Conservation (phyloP, 2,329 filamentous ascomycete species). For the Colletotrichum falcatum region DNA sequence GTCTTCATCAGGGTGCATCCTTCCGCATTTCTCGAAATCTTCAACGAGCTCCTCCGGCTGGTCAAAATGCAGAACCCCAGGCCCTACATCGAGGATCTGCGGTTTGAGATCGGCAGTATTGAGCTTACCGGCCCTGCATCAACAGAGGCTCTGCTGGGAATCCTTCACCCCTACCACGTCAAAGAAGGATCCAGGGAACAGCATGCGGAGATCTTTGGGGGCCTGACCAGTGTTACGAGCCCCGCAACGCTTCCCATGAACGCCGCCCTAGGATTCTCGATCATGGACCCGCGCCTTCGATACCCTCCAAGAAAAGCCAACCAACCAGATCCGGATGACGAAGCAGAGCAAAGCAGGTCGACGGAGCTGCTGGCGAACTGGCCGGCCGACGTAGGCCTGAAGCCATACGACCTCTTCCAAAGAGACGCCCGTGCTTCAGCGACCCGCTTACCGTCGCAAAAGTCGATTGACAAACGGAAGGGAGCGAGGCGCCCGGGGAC, state of each 20-base stretch:
- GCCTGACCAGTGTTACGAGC: slow-evolving; percentile 71
- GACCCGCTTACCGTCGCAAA: slow-evolving; percentile 77
- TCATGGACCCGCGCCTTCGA: slow-evolving; percentile 82
- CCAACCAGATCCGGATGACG: slow-evolving; percentile 52
- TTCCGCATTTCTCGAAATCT: slow-evolving; percentile 78
- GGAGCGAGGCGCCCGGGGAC: slow-evolving; percentile 71
- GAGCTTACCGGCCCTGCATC: slow-evolving; percentile 75
- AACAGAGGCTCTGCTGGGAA: slow-evolving; percentile 79
- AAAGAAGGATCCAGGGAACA: slow-evolving; percentile 49
- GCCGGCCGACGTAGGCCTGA: slow-evolving; percentile 69
- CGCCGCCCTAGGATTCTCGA: slow-evolving; percentile 77
- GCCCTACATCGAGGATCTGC: slow-evolving; percentile 74
- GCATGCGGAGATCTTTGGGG: slow-evolving; percentile 63
- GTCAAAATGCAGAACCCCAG: slow-evolving; percentile 71
- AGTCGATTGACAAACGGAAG: slow-evolving; percentile 83
- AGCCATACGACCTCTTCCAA: slow-evolving; percentile 72
- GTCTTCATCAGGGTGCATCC: slow-evolving; percentile 85
- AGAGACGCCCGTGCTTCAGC: slow-evolving; percentile 74
- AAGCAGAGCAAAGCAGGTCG: slow-evolving; percentile 56
- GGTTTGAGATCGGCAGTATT: slow-evolving; percentile 74
- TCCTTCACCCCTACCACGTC: slow-evolving; percentile 67
- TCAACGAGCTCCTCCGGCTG: slow-evolving; percentile 70
- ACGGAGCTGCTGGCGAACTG: slow-evolving; percentile 74
- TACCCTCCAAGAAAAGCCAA: slow-evolving; percentile 75
- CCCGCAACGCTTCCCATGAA: slow-evolving; percentile 77